A percentile compares a stretch with the other conserved stretches of the same genome.
Evolutionary conservation across 1,284 basidiomycete species (phyloP).

Genomic region (Singerocomus rubriflavus): DNA sequence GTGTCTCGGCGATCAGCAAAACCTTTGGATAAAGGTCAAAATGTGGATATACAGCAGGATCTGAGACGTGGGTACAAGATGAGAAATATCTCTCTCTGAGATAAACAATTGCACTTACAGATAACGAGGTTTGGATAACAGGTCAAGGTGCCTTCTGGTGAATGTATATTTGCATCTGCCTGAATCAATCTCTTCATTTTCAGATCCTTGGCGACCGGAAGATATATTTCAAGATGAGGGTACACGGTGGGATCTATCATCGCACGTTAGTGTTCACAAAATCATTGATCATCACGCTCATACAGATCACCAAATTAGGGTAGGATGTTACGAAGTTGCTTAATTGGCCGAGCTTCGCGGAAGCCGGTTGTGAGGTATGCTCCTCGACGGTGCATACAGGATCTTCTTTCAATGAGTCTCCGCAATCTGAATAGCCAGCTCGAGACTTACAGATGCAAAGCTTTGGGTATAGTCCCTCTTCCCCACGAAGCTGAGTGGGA

Average conservation of each 20-base stretch:
- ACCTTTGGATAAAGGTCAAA: slow-evolving; percentile 30
- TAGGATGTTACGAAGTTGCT: background rate
- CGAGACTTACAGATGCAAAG: slow-evolving; percentile 26
- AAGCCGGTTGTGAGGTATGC: background rate
- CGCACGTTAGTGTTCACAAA: slow-evolving; percentile 14
- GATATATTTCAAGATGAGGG: slow-evolving; percentile 47
- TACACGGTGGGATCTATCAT: slow-evolving; percentile 41
- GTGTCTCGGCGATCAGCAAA: slow-evolving; percentile 6
- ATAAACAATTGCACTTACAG: slow-evolving; percentile 17
- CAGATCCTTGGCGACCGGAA: slow-evolving; percentile 12
- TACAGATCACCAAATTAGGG: slow-evolving; percentile 28
- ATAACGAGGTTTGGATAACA: slow-evolving; percentile 24
- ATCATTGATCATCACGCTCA: slow-evolving; percentile 1
- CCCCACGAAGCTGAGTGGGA: slow-evolving; percentile 11
- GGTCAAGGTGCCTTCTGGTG: background rate
- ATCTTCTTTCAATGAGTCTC: slow-evolving; percentile 19
- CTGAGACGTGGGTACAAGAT: slow-evolving; percentile 9
- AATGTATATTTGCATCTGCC: background rate
- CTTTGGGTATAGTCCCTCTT: slow-evolving; percentile 22
- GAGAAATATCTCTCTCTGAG: background rate
- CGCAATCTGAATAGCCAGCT: background rate
- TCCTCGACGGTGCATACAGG: slow-evolving; percentile 16
- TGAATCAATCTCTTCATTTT: background rate
- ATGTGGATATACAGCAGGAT: slow-evolving; percentile 29
- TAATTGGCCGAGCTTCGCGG: background rate